phyloP scores from a whole-genome alignment of 345 rosid genomes.

The Acer campestre region DNA sequence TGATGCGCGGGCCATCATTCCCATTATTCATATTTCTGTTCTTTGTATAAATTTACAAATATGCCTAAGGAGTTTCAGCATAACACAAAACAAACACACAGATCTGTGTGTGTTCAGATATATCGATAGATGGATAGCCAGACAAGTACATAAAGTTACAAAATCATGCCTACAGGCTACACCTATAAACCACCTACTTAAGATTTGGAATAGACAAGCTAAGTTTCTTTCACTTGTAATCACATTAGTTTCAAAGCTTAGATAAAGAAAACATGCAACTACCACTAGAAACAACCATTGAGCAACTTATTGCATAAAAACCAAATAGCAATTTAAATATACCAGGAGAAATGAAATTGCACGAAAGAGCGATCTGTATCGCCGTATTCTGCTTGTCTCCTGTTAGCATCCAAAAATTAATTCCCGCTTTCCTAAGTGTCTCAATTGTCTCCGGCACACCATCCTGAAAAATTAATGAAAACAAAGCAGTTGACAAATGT shows the following conservation, averaged over 20 bases:
- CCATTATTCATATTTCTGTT: not conserved
- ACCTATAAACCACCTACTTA: not conserved
- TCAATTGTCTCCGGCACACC: conserved; percentile 98
- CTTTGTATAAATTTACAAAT: not conserved
- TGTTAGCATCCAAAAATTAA: conserved; percentile 98
- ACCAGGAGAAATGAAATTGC: conserved; percentile 98
- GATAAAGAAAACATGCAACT: not conserved
- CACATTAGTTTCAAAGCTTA: not conserved
- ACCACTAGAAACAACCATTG: not conserved
- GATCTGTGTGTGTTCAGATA: not conserved
- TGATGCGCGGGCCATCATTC: not conserved
- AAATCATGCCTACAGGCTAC: not conserved
- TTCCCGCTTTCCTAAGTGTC: conserved; percentile 92
- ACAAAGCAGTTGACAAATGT: conserved; percentile 2
- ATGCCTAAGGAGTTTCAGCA: not conserved
- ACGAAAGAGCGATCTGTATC: conserved; percentile 96
- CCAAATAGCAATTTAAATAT: conserved; percentile 22
- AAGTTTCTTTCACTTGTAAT: not conserved
- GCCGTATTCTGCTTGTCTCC: conserved; percentile 99
- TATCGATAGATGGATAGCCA: not conserved
- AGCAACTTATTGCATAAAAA: not conserved
- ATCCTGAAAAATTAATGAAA: conserved; percentile 56
- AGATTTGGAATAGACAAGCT: not conserved
- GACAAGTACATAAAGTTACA: not conserved
- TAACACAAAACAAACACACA: no score